Evolutionary conservation across 129 eudicot species (phyloP).

Genomic region (Ambrosia artemisiifolia): DNA sequence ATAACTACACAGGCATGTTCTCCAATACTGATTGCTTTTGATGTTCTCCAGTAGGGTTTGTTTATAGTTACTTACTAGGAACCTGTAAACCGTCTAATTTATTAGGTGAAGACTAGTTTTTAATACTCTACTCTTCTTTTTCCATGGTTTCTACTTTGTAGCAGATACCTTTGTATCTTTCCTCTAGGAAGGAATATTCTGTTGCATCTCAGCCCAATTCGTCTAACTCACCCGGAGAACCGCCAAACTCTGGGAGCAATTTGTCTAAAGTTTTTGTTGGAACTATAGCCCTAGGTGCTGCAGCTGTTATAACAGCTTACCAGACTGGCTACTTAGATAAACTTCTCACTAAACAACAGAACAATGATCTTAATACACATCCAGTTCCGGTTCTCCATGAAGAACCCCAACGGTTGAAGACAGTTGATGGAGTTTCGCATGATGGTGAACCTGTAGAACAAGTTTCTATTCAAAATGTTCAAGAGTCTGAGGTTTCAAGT

Average conservation of each 20-base stretch:
- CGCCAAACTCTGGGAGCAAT: constrained; percentile 41
- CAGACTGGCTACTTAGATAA: constrained; percentile 62
- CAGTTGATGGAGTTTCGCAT: constrained; percentile 6
- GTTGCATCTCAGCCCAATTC: constrained; percentile 48
- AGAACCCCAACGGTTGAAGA: constrained; percentile 22
- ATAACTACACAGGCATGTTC: constrained; percentile 56
- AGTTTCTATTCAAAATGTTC: constrained; percentile 24
- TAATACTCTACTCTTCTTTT: neutral
- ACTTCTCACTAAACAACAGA: constrained; percentile 37
- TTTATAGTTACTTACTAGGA: too few relatives aligned
- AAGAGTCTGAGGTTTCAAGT: constrained; percentile 34
- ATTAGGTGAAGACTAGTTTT: neutral
- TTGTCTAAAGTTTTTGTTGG: constrained; percentile 55
- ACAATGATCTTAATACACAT: constrained; percentile 8
- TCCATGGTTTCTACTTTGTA: constrained; percentile 9
- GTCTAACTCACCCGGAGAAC: constrained; percentile 39
- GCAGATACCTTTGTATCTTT: constrained; percentile 81
- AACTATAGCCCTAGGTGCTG: constrained; percentile 70
- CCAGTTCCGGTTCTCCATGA: constrained; percentile 17
- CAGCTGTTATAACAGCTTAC: constrained; percentile 59
- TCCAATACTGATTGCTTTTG: too few relatives aligned
- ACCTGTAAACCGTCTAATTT: too few relatives aligned
- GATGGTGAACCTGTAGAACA: constrained; percentile 27
- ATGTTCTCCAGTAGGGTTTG: too few relatives aligned
- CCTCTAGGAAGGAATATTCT: constrained; percentile 67